phyloP scores from a whole-genome alignment of 2,329 filamentous ascomycete genomes.

The Ophiostoma ips region DNA sequence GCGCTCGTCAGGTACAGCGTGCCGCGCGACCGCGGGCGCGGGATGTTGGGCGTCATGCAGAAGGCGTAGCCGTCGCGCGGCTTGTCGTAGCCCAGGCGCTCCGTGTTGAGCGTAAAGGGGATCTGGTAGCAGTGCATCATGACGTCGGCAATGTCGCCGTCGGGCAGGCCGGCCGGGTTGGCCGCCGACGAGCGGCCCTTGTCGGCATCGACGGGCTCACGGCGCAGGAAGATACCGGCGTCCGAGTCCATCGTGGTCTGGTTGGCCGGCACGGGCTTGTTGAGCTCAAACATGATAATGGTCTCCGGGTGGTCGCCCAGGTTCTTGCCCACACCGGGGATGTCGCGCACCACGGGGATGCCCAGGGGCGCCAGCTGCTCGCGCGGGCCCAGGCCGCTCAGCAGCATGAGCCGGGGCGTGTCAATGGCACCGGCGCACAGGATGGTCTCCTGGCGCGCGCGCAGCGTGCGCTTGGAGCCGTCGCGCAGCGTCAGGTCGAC shows the following conservation, averaged over 20 bases:
- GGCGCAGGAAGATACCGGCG: constrained; percentile 75
- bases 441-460: constrained; percentile 61
- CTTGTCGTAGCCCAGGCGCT: constrained; percentile 55
- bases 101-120: constrained; percentile 77
- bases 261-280: constrained; percentile 58
- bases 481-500: constrained; percentile 47
- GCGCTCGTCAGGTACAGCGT: constrained; percentile 15
- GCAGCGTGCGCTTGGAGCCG: constrained; percentile 40
- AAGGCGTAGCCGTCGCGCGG: constrained; percentile 54
- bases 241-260: constrained; percentile 89
- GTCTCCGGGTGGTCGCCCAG: constrained; percentile 47
- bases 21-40: constrained; percentile 64
- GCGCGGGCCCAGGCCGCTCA: constrained; percentile 43
- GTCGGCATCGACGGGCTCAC: constrained; percentile 57
- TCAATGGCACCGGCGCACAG: constrained; percentile 70
- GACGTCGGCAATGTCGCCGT: constrained; percentile 66
- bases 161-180: constrained; percentile 36
- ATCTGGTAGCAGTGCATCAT: constrained; percentile 99
- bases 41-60: constrained; percentile 89
- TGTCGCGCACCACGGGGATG: constrained; percentile 41
- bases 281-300: constrained; percentile 61
- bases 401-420: constrained; percentile 53
- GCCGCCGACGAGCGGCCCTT: constrained; percentile 36
- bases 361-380: constrained; percentile 38
- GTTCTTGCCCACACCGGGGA: constrained; percentile 47